These are phyloP conservation scores for Yarrowia alimentaria DNA, from an alignment of 805 yeast species.

Conservation along the genomic window DNA sequence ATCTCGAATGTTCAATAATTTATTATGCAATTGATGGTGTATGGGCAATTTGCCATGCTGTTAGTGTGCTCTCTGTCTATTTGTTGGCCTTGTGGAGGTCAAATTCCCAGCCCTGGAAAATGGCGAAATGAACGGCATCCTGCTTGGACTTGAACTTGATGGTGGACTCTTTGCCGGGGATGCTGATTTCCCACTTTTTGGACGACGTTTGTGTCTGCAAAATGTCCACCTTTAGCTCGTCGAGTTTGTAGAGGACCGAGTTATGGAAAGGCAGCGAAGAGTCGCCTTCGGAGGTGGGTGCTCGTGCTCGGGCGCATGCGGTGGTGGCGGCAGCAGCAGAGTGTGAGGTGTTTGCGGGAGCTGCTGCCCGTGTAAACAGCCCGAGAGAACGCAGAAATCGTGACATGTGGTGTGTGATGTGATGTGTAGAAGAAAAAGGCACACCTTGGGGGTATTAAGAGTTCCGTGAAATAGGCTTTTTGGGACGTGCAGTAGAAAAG, in stretches of 20 bases:
- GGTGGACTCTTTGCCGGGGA: slow-evolving; percentile 7
- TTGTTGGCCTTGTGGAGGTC: not conserved
- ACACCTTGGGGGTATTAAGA: slow-evolving; percentile 2
- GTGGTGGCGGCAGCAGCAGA: slow-evolving; percentile 6
- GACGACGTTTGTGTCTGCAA: not conserved
- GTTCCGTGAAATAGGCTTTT: not conserved
- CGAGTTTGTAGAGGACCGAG: slow-evolving; percentile 9
- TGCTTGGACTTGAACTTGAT: slow-evolving; percentile 18
- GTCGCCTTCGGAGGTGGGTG: slow-evolving; percentile 3
- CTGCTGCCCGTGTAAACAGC: not conserved
- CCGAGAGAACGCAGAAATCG: slow-evolving; percentile 2
- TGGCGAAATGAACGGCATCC: slow-evolving; percentile 21
- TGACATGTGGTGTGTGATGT: slow-evolving; percentile 4
- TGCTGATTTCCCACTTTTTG: slow-evolving; percentile 14
- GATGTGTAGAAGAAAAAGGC: not conserved
- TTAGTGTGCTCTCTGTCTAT: no score
- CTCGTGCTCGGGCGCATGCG: not conserved
- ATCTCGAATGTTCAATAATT: no score
- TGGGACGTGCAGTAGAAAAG: slow-evolving; percentile 6
- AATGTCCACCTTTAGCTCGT: slow-evolving; percentile 14
- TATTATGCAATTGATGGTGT: no score
- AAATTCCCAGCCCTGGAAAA: slow-evolving; percentile 22
- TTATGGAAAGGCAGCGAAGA: slow-evolving; percentile 6
- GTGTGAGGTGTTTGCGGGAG: not conserved
- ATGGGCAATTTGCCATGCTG: no score